phyloP scores from a whole-genome alignment of 2,329 filamentous ascomycete species.

The Aspergillus sp. region DNA sequence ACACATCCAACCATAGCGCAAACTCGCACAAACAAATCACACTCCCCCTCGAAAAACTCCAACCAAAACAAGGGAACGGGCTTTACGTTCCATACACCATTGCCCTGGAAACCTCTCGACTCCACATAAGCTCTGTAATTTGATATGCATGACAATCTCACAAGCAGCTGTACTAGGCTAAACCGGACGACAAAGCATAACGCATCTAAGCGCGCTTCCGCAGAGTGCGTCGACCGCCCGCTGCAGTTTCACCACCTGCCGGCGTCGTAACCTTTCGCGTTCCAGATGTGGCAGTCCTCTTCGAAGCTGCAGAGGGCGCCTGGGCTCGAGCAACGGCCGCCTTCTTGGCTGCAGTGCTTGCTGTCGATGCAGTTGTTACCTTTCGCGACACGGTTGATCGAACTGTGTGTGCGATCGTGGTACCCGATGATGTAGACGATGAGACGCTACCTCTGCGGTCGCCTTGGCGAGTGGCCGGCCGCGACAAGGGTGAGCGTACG shows the following conservation, averaged over 20 bases:
- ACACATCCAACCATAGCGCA: too few relatives aligned
- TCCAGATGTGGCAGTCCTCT: constrained; percentile 38
- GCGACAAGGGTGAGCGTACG: constrained; percentile 36
- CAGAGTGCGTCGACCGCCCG: constrained; percentile 43
- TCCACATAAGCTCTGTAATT: background rate
- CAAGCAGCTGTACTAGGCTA: background rate
- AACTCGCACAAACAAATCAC: background rate
- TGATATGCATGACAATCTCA: background rate
- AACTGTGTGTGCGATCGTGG: constrained; percentile 41
- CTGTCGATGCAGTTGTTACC: constrained; percentile 31
- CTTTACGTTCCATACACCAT: background rate
- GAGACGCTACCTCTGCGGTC: constrained; percentile 44
- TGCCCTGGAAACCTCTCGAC: background rate
- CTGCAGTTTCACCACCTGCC: constrained; percentile 35
- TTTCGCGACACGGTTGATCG: constrained; percentile 37
- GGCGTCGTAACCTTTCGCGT: constrained; percentile 40
- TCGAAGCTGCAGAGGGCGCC: constrained; percentile 40
- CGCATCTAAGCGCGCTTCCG: constrained; percentile 43
- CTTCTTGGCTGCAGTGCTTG: constrained; percentile 36
- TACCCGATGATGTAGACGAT: constrained; percentile 44
- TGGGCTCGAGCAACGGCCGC: constrained; percentile 33
- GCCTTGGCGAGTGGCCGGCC: constrained; percentile 45
- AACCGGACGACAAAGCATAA: background rate
- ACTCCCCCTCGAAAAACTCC: background rate
- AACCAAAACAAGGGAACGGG: background rate